These are phyloP conservation scores for Zasmidium cellare DNA, from an alignment of 2,329 filamentous ascomycete genomes.

Conservation along the genomic window DNA sequence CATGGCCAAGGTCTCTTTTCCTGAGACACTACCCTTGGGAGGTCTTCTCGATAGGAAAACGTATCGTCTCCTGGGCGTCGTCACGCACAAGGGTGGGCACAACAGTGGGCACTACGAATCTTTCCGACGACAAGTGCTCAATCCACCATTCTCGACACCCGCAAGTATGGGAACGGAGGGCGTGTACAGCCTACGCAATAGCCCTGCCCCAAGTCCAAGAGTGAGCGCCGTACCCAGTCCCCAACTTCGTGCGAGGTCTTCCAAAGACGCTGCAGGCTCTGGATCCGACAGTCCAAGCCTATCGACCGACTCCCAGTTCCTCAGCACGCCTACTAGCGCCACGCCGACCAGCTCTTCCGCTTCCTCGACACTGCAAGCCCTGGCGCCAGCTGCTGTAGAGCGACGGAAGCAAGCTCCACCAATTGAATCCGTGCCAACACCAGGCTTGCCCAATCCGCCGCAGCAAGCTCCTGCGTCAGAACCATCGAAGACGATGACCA, in stretches of 20 bases:
- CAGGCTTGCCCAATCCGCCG: conserved; percentile 27
- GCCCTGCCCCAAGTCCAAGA: conserved; percentile 39
- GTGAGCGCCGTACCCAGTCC: conserved; percentile 25
- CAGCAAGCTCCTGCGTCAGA: conserved; percentile 3
- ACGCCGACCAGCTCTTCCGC: conserved; percentile 21
- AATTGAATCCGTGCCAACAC: conserved; percentile 29
- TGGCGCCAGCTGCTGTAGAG: conserved; percentile 9
- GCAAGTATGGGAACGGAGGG: conserved; percentile 75
- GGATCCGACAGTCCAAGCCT: conserved; percentile 6
- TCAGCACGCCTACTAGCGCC: conserved; percentile 16
- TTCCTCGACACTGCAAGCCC: conserved; percentile 19
- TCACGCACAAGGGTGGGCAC: conserved; percentile 94
- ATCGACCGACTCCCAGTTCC: conserved; percentile 14
- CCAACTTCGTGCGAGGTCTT: conserved; percentile 8
- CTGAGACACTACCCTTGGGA: conserved; percentile 80
- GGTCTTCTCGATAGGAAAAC: conserved; percentile 73
- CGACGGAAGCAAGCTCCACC: conserved; percentile 18
- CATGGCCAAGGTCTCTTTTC: conserved; percentile 88
- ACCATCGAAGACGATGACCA: conserved; percentile 4
- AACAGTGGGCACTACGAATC: conserved; percentile 97
- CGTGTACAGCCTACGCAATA: conserved; percentile 63
- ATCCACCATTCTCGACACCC: conserved; percentile 78
- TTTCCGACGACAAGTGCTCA: conserved; percentile 81
- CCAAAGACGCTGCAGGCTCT: conserved; percentile 8
- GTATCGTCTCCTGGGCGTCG: conserved; percentile 82